Base-by-base conservation (phyloP, 345 rosid species). In the Melaleuca alternifolia region DNA sequence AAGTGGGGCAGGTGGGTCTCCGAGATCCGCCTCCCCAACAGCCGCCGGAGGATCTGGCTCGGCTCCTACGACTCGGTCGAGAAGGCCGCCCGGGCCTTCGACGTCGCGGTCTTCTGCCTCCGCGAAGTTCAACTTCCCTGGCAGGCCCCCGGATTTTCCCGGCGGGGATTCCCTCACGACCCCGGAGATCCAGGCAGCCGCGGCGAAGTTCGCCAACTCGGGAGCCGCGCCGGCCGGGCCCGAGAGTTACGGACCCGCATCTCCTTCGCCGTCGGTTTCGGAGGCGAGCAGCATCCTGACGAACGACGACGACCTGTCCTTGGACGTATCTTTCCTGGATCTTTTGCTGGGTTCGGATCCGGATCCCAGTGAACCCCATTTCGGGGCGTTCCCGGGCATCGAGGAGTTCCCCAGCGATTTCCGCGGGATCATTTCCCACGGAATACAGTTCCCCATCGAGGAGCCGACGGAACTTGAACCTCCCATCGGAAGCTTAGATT, bases 1-100 rank as follows among this genome's bases (percentile, higher is more conserved):
- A 86, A 77, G 85, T 88, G 90, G 90, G 90, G 90, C 62, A 76
- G 79, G 62, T 88, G 86, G 86, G 90, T 88, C n/a, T 84, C 88
- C 18, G 88, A 88, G 54, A 86, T 88, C 61, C 77, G 88, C 44
- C 85, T 88, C 10, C 87, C 88, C 26, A 84, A 86, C 85, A 14
- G 87, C 83, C 61, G 88, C 6, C 84, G 79, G 54, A 37, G 88
- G 37, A 84, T 88, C 57, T 88, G 90, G 90, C 85, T 86, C 41
- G 87, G 88, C 10, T 88, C 90, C 86, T 88, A 76, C 54, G 86
- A 86, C 85, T 54, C 90, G 2, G n/a, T 88, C 46, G 87, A 84
- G 85, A 86, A 86, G 82, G 90, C 90, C 7, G 88, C 88, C 33
- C 85, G 90, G 11, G 90, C 88, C 50, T 88, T 88, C 85, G 90